Evolutionary conservation across 2,329 filamentous ascomycete genomes (phyloP).

Genomic region (Calonectria crousiana): DNA sequence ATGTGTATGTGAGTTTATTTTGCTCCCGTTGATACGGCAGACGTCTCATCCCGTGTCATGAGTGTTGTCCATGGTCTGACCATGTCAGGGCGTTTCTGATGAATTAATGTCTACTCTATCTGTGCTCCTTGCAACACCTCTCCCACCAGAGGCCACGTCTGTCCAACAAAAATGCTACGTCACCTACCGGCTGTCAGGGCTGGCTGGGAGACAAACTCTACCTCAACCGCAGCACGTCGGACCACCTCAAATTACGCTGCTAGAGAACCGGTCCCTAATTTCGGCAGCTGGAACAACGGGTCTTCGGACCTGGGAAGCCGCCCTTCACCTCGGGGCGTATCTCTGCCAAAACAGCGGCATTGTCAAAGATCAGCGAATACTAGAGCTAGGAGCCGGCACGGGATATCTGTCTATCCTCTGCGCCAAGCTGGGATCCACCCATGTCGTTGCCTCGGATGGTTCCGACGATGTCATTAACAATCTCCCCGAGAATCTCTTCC

Average conservation of each 20-base stretch:
- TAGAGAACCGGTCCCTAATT: slow-evolving; percentile 77
- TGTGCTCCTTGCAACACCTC: slow-evolving; percentile 70
- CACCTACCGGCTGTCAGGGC: slow-evolving; percentile 70
- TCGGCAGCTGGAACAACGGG: slow-evolving; percentile 81
- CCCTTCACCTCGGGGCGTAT: slow-evolving; percentile 78
- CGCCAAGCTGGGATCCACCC: slow-evolving; percentile 71
- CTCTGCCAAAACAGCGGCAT: slow-evolving; percentile 63
- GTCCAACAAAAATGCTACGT: slow-evolving; percentile 82
- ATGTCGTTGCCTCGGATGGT: slow-evolving; percentile 79
- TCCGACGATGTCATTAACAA: slow-evolving; percentile 78
- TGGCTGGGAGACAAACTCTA: slow-evolving; percentile 30
- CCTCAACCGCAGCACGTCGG: background rate
- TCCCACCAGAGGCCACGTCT: slow-evolving; percentile 73
- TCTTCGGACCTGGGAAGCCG: slow-evolving; percentile 84
- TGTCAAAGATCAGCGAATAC: slow-evolving; percentile 67
- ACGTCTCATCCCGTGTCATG: background rate
- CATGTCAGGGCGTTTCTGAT: slow-evolving; percentile 82
- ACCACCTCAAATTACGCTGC: slow-evolving; percentile 65
- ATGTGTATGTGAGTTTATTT: slow-evolving; percentile 80
- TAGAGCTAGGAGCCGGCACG: slow-evolving; percentile 83
- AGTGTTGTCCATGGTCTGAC: slow-evolving; percentile 34
- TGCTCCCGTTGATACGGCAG: background rate
- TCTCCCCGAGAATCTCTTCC: slow-evolving; percentile 74
- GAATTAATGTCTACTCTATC: slow-evolving; percentile 79
- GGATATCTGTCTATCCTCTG: slow-evolving; percentile 82